Conservation (phyloP, 2,329 filamentous ascomycete species). For the Xylaria sp. region DNA sequence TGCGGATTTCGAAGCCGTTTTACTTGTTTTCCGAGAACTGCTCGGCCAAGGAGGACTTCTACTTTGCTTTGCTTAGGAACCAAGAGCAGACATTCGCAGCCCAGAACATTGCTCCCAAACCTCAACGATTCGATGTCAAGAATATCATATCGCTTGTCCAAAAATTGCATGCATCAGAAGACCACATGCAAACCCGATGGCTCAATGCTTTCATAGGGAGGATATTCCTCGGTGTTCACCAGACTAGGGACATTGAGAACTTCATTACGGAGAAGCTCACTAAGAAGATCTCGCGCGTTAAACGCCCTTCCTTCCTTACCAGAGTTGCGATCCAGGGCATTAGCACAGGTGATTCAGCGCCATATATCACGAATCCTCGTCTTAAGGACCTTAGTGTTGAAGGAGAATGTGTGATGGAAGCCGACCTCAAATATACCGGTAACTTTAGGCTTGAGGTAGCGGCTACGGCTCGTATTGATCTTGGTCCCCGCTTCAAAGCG, state of each 20-base stretch:
- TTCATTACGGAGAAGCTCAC: conserved; percentile 87
- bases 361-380: conserved; percentile 87
- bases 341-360: conserved; percentile 86
- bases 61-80: conserved; percentile 88
- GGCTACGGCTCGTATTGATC: conserved; percentile 90
- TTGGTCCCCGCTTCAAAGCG: conserved; percentile 88
- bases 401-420: conserved; percentile 87
- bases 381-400: conserved; percentile 91
- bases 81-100: conserved; percentile 75
- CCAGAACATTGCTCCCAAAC: conserved; percentile 70
- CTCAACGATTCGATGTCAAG: conserved; percentile 82
- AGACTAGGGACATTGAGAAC: conserved; percentile 82
- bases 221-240: conserved; percentile 88
- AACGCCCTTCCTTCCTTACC: conserved; percentile 89
- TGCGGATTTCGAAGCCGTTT: conserved; percentile 79
- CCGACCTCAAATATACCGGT: conserved; percentile 88
- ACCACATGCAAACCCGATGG: conserved; percentile 91
- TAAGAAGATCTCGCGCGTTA: conserved; percentile 95
- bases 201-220: conserved; percentile 91
- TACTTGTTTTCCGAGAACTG: conserved; percentile 95
- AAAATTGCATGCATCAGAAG: conserved; percentile 88
- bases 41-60: conserved; percentile 98
- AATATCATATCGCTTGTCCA: conserved; percentile 92
- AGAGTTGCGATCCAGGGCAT: conserved; percentile 85
- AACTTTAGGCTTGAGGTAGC: conserved; percentile 91